Percentiles rank a stretch among this genome's conserved stretches.
Evolutionary conservation across 176 grass and related monocot species (phyloP).

Genomic region (Saccharum spontaneum): DNA sequence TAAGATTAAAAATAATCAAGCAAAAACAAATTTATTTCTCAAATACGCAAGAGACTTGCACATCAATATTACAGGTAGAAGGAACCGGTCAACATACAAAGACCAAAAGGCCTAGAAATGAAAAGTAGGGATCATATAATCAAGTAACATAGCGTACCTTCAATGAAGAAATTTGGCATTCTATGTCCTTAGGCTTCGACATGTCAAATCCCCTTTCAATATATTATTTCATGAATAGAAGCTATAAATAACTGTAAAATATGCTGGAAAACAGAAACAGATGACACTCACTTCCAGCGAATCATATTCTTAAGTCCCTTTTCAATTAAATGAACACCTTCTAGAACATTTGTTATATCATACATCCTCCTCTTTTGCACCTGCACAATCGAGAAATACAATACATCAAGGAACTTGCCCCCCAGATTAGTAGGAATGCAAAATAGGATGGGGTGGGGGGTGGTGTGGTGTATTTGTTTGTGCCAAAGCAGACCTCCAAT

Average conservation of each 20-base stretch:
- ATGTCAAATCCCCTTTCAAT: conserved; percentile 75
- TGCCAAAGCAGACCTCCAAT: conserved; percentile 59
- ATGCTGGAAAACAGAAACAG: conserved; percentile 23
- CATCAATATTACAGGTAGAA: neutral
- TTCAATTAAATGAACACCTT: conserved; percentile 95
- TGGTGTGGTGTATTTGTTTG: neutral
- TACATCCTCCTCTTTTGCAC: conserved; percentile 98
- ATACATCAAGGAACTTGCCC: conserved; percentile 3
- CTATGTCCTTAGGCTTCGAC: conserved; percentile 74
- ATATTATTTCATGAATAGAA: conserved; percentile 43
- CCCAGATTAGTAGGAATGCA: neutral
- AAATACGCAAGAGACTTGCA: neutral
- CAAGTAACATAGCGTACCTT: conserved; percentile 53
- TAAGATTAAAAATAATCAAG: conserved; percentile 3
- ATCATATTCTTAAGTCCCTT: conserved; percentile 86
- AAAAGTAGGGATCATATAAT: neutral
- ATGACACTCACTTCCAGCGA: conserved; percentile 78
- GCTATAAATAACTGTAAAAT: conserved; percentile 12
- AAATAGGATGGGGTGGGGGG: neutral
- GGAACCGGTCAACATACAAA: neutral
- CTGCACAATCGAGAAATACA: conserved; percentile 45
- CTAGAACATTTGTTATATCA: conserved; percentile 99
- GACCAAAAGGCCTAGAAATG: neutral
- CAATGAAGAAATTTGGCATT: conserved; percentile 56
- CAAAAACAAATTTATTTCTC: neutral